A percentile compares a stretch with the other conserved stretches of the same genome.
These are phyloP conservation scores for Lecanosticta acicola DNA, from an alignment of 2,329 filamentous ascomycete species.

Conservation along the genomic window DNA sequence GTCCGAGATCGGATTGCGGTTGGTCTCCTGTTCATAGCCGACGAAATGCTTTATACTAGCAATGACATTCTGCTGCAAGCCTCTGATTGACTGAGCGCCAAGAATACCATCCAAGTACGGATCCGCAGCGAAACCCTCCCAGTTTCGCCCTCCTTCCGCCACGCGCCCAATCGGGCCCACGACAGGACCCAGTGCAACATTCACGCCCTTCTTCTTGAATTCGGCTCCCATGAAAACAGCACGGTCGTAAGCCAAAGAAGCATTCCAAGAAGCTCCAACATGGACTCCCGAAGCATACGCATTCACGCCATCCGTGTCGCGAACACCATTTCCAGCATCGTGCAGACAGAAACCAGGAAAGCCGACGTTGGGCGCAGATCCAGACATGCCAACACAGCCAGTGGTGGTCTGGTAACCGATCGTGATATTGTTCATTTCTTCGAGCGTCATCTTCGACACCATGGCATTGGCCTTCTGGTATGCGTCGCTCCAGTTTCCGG, in stretches of 20 bases:
- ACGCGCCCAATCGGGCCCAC: slow-evolving; percentile 66
- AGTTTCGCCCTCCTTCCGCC: slow-evolving; percentile 61
- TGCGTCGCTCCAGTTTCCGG: slow-evolving; percentile 30
- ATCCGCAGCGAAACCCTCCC: slow-evolving; percentile 69
- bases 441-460: slow-evolving; percentile 33
- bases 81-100: slow-evolving; percentile 48
- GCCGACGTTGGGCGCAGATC: slow-evolving; percentile 31
- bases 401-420: slow-evolving; percentile 28
- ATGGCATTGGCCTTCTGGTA: slow-evolving; percentile 29
- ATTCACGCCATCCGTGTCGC: slow-evolving; percentile 40
- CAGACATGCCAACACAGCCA: slow-evolving; percentile 36
- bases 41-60: slow-evolving; percentile 55
- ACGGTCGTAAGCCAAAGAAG: slow-evolving; percentile 47
- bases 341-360: slow-evolving; percentile 40
- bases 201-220: slow-evolving; percentile 49
- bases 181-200: slow-evolving; percentile 63
- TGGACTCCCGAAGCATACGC: slow-evolving; percentile 41
- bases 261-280: slow-evolving; percentile 48
- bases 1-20: slow-evolving; percentile 40
- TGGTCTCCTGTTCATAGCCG: slow-evolving; percentile 51
- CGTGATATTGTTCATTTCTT: slow-evolving; percentile 36
- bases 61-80: slow-evolving; percentile 55
- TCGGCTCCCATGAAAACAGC: slow-evolving; percentile 52
- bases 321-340: slow-evolving; percentile 40
- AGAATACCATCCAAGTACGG: slow-evolving; percentile 56